Evolutionary conservation across 495 filamentous ascomycete genomes (phyloP).

Genomic region (Emericellopsis terricola): DNA sequence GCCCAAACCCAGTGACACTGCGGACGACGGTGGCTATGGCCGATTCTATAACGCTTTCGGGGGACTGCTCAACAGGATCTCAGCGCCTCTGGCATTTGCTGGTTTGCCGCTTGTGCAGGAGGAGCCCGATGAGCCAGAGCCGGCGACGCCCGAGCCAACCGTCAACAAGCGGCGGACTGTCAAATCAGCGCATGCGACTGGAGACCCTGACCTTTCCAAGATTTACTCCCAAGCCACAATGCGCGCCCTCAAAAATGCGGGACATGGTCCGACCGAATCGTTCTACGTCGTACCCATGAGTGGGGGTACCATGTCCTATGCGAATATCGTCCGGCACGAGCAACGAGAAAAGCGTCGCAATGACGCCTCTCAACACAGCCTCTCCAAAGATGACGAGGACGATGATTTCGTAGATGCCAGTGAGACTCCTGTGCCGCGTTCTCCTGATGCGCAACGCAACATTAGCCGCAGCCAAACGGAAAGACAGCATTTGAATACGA

Average conservation of each 20-base stretch:
- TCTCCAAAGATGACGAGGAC: constrained; percentile 37
- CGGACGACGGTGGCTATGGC: constrained; percentile 64
- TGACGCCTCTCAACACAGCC: constrained; percentile 16
- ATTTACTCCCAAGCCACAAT: constrained; percentile 70
- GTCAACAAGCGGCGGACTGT: constrained; percentile 21
- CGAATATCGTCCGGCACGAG: constrained; percentile 60
- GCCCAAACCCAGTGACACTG: constrained; percentile 10
- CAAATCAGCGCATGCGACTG: constrained; percentile 14
- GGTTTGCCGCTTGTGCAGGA: constrained; percentile 61
- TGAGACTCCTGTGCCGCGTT: constrained; percentile 37
- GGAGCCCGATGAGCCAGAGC: constrained; percentile 16
- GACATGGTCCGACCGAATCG: constrained; percentile 45
- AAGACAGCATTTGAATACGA: constrained; percentile 29
- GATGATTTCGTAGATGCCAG: constrained; percentile 77
- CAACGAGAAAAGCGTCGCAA: constrained; percentile 42
- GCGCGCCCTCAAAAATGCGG: constrained; percentile 34
- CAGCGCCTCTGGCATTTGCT: constrained; percentile 79
- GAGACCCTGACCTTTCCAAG: constrained; percentile 56
- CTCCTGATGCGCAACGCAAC: constrained; percentile 12
- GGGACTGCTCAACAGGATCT: constrained; percentile 61
- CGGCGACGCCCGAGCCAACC: constrained; percentile 11
- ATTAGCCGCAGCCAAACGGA: constrained; percentile 14
- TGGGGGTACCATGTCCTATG: constrained; percentile 78
- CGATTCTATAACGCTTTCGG: constrained; percentile 83
- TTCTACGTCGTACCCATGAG: constrained; percentile 92